Evolutionary conservation across 2,329 filamentous ascomycete genomes (phyloP), one percentile per base, ranked within the genome.

Genomic region (Aspergillus ochraceoroseus): DNA sequence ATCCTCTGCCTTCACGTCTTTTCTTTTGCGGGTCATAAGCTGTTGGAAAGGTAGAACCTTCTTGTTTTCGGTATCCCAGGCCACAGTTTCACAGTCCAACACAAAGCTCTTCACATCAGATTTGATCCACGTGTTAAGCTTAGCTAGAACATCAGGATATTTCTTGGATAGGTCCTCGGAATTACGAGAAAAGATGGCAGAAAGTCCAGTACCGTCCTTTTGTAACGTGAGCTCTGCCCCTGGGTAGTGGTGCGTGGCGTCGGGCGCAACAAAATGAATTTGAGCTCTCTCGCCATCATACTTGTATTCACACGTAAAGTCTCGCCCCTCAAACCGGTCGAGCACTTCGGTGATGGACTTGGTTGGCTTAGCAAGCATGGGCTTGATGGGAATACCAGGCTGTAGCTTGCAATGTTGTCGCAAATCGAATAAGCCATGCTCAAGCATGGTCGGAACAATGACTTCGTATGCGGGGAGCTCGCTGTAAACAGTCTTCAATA

Each of bases 281-380:
- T 98, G 92, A n/a, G 92, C 92, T 60, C 92, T 77, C 66, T 98
- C 92, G 33, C 92, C 92, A 56, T 98, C 92, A 59, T 98, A 98
- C 65, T 98, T 98, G 74, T 94, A 98, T 63, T 98, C 92, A 68
- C 92, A 98, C 1, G 92, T 96, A 58, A 98, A 98, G 17, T 83
- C 85, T 60, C 95, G 92, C 49, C 85, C 82, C 61, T 96, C 92
- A 52, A 98, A 98, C 4, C 92, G 85, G 65, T 98, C 90, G 7
- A 98, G 75, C 0, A 98, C 92, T 67, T 98, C 92, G 1, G 89
- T 95, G 55, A 98, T 95, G 4, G 92, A 89, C 64, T 98, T 98
- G 7, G 92, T 98, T 2, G 92, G 92, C 58, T 96, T 96, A 13
- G 92, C 92, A 70, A 98, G 75, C 92, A 98, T 98, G 55, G 92